Conservation (phyloP, 2,329 filamentous ascomycete genomes). For the Hymenoscyphus occultus region DNA sequence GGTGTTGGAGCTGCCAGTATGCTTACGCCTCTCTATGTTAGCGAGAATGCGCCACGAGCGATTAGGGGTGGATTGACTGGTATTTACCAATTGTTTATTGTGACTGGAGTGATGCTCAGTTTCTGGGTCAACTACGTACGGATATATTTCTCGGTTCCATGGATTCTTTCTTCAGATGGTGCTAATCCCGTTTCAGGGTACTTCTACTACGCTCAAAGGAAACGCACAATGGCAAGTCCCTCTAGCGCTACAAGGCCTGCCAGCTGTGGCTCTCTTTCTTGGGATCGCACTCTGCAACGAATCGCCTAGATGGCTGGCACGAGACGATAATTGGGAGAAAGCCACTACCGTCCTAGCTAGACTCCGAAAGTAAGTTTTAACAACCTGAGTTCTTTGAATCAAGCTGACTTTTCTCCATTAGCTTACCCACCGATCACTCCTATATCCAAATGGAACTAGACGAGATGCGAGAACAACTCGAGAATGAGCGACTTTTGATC, state of each 20-base stretch:
- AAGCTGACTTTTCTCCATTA: conserved; percentile 3
- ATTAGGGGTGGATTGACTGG: conserved; percentile 50
- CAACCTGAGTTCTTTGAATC: neutral
- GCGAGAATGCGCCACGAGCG: conserved; percentile 49
- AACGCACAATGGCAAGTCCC: conserved; percentile 55
- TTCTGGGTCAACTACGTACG: conserved; percentile 51
- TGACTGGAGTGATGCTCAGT: conserved; percentile 38
- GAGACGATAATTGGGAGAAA: conserved; percentile 65
- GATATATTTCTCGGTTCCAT: conserved; percentile 36
- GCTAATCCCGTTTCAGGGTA: conserved; percentile 19
- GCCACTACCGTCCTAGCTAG: conserved; percentile 53
- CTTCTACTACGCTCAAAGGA: conserved; percentile 36
- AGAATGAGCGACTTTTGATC: conserved; percentile 48
- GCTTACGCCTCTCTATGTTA: conserved; percentile 38
- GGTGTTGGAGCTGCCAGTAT: conserved; percentile 50
- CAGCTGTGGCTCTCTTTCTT: conserved; percentile 57
- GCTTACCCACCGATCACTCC: conserved; percentile 50
- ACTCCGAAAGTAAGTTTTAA: conserved; percentile 39
- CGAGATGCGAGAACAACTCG: conserved; percentile 44
- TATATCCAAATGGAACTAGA: conserved; percentile 52
- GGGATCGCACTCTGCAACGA: conserved; percentile 60
- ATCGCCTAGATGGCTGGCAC: conserved; percentile 66
- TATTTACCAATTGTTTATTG: conserved; percentile 50
- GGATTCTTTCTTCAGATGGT: neutral
- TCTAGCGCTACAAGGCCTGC: conserved; percentile 61